Conservation (phyloP, 495 filamentous ascomycete genomes). For the Achaetomiella virescens region DNA sequence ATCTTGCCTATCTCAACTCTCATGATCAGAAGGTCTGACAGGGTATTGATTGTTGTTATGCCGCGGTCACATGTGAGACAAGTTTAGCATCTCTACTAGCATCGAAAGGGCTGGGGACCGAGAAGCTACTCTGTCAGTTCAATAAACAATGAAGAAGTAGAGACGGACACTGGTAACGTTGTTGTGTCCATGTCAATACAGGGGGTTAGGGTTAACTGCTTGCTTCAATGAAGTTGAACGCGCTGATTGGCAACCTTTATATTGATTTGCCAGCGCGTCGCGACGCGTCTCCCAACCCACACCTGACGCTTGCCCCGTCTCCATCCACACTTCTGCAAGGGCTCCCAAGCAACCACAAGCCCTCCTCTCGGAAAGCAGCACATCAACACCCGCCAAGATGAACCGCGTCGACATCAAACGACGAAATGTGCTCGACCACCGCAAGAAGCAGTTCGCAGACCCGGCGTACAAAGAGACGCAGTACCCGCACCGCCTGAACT, state of each 20-base stretch:
- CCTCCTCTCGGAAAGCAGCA: neutral
- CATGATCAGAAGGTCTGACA: no score
- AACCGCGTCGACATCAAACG: conserved; percentile 77
- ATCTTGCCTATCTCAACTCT: no score
- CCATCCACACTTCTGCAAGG: neutral
- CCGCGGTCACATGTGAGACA: no score
- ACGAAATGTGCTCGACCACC: conserved; percentile 64
- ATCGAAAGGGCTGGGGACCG: no score
- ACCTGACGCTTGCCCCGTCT: neutral
- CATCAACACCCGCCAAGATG: conserved; percentile 44
- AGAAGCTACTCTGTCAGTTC: no score
- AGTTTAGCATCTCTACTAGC: no score
- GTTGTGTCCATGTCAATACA: no score
- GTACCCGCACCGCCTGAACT: conserved; percentile 84
- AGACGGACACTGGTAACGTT: no score
- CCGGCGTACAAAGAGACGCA: conserved; percentile 63
- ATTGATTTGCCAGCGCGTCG: conserved; percentile 17
- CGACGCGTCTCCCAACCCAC: conserved; percentile 22
- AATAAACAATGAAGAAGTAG: no score
- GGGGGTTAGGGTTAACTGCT: conserved; percentile 14
- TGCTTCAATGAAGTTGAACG: neutral
- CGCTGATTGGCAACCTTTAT: conserved; percentile 10
- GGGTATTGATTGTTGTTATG: no score
- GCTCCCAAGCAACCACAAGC: neutral
- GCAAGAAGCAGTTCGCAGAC: conserved; percentile 79